phyloP scores from a whole-genome alignment of 1,139 yeast species.

The Spencermartinsiella ligniputridi region DNA sequence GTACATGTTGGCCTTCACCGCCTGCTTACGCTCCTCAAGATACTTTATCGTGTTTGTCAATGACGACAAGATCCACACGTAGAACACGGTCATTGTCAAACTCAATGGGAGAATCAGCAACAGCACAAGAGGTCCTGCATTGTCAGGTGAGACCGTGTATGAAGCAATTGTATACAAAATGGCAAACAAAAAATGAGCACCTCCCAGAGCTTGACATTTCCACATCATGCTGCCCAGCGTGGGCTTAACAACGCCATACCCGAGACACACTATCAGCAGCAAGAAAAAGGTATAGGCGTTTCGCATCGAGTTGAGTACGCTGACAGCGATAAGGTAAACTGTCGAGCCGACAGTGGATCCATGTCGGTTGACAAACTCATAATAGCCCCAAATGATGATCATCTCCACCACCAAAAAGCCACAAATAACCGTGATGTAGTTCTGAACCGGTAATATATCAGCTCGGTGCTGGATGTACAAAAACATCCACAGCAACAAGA shows the following conservation, averaged over 20 bases:
- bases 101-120: conserved; percentile 65
- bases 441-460: conserved; percentile 86
- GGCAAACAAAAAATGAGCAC: conserved; percentile 63
- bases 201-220: conserved; percentile 74
- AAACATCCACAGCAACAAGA: conserved; percentile 77
- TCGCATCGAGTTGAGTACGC: conserved; percentile 74
- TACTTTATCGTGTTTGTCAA: conserved; percentile 69
- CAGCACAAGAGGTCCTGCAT: conserved; percentile 42
- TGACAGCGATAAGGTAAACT: conserved; percentile 70
- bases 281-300: conserved; percentile 86
- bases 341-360: conserved; percentile 59
- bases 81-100: conserved; percentile 65
- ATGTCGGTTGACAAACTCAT: conserved; percentile 69
- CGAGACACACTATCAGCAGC: conserved; percentile 77
- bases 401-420: conserved; percentile 81
- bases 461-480: conserved; percentile 82
- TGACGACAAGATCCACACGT: conserved; percentile 68
- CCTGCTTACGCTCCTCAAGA: conserved; percentile 81
- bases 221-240: conserved; percentile 76
- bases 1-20: conserved; percentile 86
- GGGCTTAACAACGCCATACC: conserved; percentile 88
- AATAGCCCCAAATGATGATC: conserved; percentile 86
- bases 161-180: conserved; percentile 64
- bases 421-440: conserved; percentile 81
- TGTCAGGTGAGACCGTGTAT: conserved; percentile 52